Conservation (phyloP, 148 eudicot species). For the Dianthus caryophyllus region DNA sequence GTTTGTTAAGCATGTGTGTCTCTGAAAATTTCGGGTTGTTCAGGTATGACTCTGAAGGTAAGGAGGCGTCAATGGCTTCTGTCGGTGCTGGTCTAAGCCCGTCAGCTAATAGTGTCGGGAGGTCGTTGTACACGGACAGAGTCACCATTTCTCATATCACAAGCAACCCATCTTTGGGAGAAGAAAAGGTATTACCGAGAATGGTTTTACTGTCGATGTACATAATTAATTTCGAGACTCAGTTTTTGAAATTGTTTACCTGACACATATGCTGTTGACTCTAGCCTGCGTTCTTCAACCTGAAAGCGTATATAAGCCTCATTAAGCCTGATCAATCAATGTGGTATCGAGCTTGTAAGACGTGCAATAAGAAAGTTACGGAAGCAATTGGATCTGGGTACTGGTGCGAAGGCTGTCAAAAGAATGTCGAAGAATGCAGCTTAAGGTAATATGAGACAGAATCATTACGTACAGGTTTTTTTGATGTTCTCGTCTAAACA, state of each 20-base stretch:
- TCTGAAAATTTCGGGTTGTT: slow-evolving; percentile 12
- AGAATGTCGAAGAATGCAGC: slow-evolving; percentile 64
- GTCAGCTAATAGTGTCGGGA: slow-evolving; percentile 39
- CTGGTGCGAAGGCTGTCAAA: slow-evolving; percentile 95
- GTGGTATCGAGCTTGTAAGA: slow-evolving; percentile 96
- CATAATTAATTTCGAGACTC: not conserved
- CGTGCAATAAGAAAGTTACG: slow-evolving; percentile 92
- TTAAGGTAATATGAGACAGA: slow-evolving; percentile 50
- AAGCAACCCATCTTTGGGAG: slow-evolving; percentile 62
- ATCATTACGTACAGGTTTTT: not conserved
- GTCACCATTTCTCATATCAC: slow-evolving; percentile 62
- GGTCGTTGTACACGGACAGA: slow-evolving; percentile 69
- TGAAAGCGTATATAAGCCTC: slow-evolving; percentile 63
- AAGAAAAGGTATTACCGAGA: slow-evolving; percentile 57
- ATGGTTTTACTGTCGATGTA: not conserved
- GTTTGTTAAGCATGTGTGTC: not conserved
- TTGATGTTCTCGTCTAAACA: not conserved
- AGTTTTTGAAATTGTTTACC: not conserved
- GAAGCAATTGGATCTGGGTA: slow-evolving; percentile 84
- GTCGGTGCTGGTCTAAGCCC: slow-evolving; percentile 72
- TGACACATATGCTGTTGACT: slow-evolving; percentile 7
- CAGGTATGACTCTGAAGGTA: slow-evolving; percentile 91
- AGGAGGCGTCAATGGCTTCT: slow-evolving; percentile 73
- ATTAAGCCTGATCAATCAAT: slow-evolving; percentile 82
- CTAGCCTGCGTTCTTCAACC: slow-evolving; percentile 77